A percentile compares a stretch with the other conserved stretches of the same genome.
Evolutionary conservation across 225 moss, liverwort and hornwort genomes (phyloP).

Genomic region (Thuidium tamariscinum): DNA sequence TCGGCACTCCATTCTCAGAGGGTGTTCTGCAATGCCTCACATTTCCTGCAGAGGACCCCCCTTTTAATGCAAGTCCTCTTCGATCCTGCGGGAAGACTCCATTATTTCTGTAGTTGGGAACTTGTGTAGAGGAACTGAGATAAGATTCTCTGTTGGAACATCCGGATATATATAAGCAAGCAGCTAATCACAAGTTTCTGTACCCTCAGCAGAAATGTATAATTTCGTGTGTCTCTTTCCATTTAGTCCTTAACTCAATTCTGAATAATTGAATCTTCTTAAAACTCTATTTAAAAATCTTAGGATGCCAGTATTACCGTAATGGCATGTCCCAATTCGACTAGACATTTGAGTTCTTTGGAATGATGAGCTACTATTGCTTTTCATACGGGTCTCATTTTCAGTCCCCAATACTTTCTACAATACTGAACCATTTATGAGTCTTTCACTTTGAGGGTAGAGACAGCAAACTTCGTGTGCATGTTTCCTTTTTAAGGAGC

Average conservation of each 20-base stretch:
- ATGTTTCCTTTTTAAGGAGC: background rate
- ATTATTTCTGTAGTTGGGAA: background rate
- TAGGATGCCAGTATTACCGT: background rate
- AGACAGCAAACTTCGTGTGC: background rate
- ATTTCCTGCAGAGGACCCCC: constrained; percentile 74
- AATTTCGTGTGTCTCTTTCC: background rate
- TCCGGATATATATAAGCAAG: background rate
- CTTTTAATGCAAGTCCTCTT: constrained; percentile 60
- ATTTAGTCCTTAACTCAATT: background rate
- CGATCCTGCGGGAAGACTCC: background rate
- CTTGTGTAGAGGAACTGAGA: background rate
- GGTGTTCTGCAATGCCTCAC: constrained; percentile 79
- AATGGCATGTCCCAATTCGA: background rate
- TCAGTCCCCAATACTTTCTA: background rate
- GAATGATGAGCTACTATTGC: background rate
- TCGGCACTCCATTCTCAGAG: constrained; percentile 84
- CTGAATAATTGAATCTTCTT: background rate
- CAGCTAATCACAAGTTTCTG: background rate
- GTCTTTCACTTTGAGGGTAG: background rate
- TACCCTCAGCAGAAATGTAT: background rate
- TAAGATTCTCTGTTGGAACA: background rate
- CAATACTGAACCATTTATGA: background rate
- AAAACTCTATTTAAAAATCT: background rate
- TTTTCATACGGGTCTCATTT: background rate
- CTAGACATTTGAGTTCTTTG: background rate